phyloP scores from a whole-genome alignment of 2,329 filamentous ascomycete genomes.

The Lachnum nothofagi region DNA sequence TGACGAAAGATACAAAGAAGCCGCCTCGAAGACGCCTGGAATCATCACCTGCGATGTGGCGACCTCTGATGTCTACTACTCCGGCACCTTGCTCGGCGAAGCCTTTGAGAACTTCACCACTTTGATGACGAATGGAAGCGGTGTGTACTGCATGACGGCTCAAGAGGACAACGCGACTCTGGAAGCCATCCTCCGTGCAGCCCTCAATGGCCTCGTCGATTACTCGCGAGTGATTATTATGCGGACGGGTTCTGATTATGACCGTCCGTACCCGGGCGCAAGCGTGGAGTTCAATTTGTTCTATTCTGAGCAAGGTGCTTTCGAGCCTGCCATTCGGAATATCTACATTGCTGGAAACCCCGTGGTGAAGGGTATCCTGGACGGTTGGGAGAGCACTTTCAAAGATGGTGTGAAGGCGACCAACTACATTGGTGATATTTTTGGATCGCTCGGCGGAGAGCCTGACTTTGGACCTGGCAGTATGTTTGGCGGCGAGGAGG shows the following conservation, averaged over 20 bases:
- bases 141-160: conserved; percentile 64
- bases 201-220: conserved; percentile 54
- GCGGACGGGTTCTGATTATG: conserved; percentile 66
- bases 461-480: conserved; percentile 56
- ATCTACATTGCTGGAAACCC: conserved; percentile 61
- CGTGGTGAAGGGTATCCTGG: conserved; percentile 56
- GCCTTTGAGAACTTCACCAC: conserved; percentile 61
- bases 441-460: conserved; percentile 60
- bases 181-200: conserved; percentile 58
- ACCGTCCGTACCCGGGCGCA: conserved; percentile 57
- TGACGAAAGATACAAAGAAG: conserved; percentile 39
- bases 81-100: conserved; percentile 53
- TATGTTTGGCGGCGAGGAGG: conserved; percentile 8
- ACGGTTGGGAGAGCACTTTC: conserved; percentile 57
- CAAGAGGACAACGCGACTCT: conserved; percentile 70
- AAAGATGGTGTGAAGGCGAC: conserved; percentile 49
- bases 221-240: conserved; percentile 64
- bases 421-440: conserved; percentile 69
- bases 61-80: conserved; percentile 69
- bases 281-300: conserved; percentile 56
- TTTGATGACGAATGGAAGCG: conserved; percentile 63
- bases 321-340: conserved; percentile 58
- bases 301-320: conserved; percentile 57
- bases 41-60: conserved; percentile 62
- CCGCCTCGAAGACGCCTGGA: conserved; percentile 45